These are phyloP conservation scores for Globisporangium uncinulatum DNA, from an alignment of 352 stramenopile species.

Conservation along the genomic window DNA sequence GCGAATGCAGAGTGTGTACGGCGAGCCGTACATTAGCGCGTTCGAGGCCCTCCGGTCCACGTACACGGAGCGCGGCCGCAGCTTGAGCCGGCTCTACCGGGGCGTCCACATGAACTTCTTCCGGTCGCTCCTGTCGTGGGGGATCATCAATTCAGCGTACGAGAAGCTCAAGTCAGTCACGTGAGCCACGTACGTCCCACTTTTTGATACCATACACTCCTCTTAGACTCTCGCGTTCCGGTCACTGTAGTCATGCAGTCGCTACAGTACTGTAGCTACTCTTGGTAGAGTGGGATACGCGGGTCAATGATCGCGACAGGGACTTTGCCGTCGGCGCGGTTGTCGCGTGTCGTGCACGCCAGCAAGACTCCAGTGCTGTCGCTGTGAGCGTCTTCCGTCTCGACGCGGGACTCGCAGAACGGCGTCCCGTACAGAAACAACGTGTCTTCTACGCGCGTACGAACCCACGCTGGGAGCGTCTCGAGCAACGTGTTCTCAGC, in stretches of 20 bases:
- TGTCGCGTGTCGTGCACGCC: too few relatives aligned
- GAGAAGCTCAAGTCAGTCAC: constrained; percentile 82
- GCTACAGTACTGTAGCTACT: too few relatives aligned
- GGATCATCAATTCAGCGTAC: constrained; percentile 89
- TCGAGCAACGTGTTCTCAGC: constrained; percentile 1
- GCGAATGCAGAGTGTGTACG: constrained; percentile 80
- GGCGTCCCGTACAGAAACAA: constrained; percentile 3
- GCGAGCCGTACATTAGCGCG: constrained; percentile 50
- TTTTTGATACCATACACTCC: too few relatives aligned
- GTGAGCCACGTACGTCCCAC: constrained; percentile 11
- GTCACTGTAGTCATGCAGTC: too few relatives aligned
- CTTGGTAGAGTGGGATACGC: too few relatives aligned
- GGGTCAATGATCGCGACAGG: too few relatives aligned
- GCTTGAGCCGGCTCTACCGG: constrained; percentile 64
- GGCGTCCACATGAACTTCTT: constrained; percentile 89
- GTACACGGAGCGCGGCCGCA: constrained; percentile 64
- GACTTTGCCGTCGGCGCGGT: too few relatives aligned
- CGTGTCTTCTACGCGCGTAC: not conserved
- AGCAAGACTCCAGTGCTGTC: too few relatives aligned
- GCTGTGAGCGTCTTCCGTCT: too few relatives aligned
- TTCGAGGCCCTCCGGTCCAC: constrained; percentile 56
- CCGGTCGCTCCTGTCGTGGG: constrained; percentile 82
- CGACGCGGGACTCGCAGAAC: not conserved
- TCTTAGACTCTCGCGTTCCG: too few relatives aligned
- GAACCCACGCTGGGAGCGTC: not conserved